Evolutionary conservation across 345 rosid genomes (phyloP).

Genomic region (Eucalyptus sp.): DNA sequence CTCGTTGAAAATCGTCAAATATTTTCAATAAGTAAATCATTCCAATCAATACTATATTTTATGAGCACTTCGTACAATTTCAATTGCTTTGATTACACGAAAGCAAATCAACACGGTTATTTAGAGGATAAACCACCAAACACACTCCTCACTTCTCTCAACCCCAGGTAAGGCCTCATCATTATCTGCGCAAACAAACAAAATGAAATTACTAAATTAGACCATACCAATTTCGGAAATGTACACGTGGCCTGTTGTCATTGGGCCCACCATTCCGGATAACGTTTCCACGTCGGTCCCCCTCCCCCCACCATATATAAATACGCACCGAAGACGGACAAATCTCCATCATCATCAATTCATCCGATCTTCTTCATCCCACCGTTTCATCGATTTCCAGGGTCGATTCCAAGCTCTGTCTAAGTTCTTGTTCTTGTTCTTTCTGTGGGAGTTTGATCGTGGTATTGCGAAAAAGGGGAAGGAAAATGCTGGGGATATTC

Average conservation of each 20-base stretch:
- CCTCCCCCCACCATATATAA: background rate
- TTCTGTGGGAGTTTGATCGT: background rate
- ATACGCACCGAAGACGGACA: background rate
- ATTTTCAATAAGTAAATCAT: background rate
- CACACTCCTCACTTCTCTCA: background rate
- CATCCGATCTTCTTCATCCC: background rate
- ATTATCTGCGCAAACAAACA: background rate
- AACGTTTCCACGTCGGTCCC: background rate
- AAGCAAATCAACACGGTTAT: background rate
- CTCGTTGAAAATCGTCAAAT: accelerated
- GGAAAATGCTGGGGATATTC: slow-evolving; percentile 57
- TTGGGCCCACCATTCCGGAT: background rate
- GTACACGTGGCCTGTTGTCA: slow-evolving; percentile 5
- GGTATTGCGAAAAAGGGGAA: background rate
- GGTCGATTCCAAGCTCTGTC: background rate
- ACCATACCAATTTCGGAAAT: slow-evolving; percentile 5
- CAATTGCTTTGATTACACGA: background rate
- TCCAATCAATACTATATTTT: accelerated
- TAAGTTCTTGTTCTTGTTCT: background rate
- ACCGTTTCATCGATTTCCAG: background rate
- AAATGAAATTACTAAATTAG: too few relatives aligned
- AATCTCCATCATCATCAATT: background rate
- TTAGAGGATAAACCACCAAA: background rate
- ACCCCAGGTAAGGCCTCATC: background rate
- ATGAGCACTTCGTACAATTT: accelerated